Conservation (phyloP, 305 asterid species). For the Solanum hybrid region DNA sequence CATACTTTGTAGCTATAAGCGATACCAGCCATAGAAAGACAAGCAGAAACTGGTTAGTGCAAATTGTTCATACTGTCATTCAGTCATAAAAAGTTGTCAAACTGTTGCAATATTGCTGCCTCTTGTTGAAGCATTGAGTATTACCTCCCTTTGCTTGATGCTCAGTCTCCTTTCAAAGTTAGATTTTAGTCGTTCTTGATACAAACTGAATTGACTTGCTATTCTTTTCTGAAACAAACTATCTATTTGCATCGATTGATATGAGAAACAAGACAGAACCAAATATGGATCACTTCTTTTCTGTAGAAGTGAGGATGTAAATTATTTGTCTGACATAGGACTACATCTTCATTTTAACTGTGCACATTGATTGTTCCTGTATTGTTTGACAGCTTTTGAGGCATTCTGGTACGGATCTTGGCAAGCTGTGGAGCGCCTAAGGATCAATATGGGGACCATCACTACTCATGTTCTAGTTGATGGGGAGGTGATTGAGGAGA, state of each 20-base stretch:
- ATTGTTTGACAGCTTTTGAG: constrained; percentile 65
- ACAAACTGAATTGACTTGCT: neutral
- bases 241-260: neutral
- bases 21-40: neutral
- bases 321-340: neutral
- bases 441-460: constrained; percentile 38
- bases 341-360: neutral
- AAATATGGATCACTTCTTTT: neutral
- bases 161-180: neutral
- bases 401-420: constrained; percentile 60
- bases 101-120: neutral
- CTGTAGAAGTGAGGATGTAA: neutral
- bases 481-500: constrained; percentile 38
- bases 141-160: neutral
- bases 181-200: neutral
- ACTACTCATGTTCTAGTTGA: constrained; percentile 28
- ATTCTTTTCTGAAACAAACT: neutral
- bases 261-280: neutral
- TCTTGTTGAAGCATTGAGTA: neutral
- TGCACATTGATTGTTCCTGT: constrained; percentile 7
- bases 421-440: constrained; percentile 61
- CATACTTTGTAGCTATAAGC: neutral
- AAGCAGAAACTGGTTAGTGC: neutral
- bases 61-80: neutral
- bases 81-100: neutral